Percentiles rank a stretch among this genome's conserved stretches.
phyloP scores from a whole-genome alignment of 805 yeast genomes.

The Kuraishia borneana region DNA sequence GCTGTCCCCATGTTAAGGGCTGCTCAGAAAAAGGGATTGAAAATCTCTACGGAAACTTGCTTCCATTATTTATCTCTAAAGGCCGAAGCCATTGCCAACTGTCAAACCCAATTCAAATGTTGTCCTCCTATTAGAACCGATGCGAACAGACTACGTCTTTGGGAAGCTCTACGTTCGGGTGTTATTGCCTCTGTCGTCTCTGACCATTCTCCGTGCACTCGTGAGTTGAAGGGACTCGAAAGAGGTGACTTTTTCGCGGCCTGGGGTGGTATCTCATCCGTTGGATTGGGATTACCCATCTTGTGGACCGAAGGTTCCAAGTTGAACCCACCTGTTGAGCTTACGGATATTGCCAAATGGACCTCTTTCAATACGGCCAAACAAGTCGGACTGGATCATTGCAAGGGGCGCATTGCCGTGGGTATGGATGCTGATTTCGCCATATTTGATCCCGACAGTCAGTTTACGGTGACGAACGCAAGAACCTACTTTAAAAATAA shows the following conservation, averaged over 20 bases:
- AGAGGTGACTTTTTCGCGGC: constrained; percentile 84
- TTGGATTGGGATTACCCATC: constrained; percentile 81
- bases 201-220: constrained; percentile 95
- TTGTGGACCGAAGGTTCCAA: constrained; percentile 65
- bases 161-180: constrained; percentile 64
- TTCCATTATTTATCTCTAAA: constrained; percentile 78
- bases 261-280: constrained; percentile 95
- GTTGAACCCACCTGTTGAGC: constrained; percentile 35
- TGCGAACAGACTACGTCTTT: constrained; percentile 56
- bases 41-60: constrained; percentile 84
- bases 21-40: constrained; percentile 49
- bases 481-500: constrained; percentile 72
- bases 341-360: constrained; percentile 67
- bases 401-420: constrained; percentile 59
- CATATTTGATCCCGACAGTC: constrained; percentile 57
- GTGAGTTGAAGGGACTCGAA: constrained; percentile 72
- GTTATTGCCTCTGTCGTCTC: constrained; percentile 79
- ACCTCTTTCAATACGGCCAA: constrained; percentile 73
- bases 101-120: constrained; percentile 80
- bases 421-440: constrained; percentile 89
- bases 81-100: constrained; percentile 68
- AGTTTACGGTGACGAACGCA: constrained; percentile 38
- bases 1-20: constrained; percentile 64
- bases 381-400: constrained; percentile 67
- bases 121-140: constrained; percentile 89